Conservation (phyloP, 768 basidiomycete genomes). For the Gymnopilus junonius region DNA sequence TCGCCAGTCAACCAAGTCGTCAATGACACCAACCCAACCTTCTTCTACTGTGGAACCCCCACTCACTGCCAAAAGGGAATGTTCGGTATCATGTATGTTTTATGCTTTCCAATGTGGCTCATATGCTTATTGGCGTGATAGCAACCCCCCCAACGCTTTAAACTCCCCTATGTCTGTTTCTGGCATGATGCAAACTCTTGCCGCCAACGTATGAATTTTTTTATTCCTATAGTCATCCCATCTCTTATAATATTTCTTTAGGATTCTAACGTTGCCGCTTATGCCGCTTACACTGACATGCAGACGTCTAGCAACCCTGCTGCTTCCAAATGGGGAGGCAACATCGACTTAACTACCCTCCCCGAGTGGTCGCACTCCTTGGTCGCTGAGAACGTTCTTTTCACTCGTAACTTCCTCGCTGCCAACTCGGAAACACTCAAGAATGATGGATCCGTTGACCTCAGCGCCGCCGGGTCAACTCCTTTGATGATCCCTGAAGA, state of each 20-base stretch:
- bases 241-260: conserved; percentile 24
- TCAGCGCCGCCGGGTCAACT: conserved; percentile 43
- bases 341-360: conserved; percentile 59
- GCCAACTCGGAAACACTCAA: conserved; percentile 54
- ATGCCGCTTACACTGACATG: conserved; percentile 53
- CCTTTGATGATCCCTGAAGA: conserved; percentile 68
- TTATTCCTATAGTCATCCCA: neutral
- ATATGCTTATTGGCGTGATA: conserved; percentile 23
- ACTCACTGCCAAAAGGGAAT: conserved; percentile 82
- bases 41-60: conserved; percentile 75
- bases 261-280: conserved; percentile 61
- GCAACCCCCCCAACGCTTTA: conserved; percentile 61
- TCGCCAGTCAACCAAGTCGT: conserved; percentile 67
- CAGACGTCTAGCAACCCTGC: conserved; percentile 49
- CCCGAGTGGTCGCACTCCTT: conserved; percentile 56
- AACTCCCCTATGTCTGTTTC: conserved; percentile 51
- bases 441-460: conserved; percentile 54
- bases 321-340: conserved; percentile 64
- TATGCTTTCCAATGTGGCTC: neutral
- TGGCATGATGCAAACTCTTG: conserved; percentile 54
- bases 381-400: conserved; percentile 62
- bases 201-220: conserved; percentile 45
- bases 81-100: conserved; percentile 74
- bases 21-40: conserved; percentile 74
- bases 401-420: conserved; percentile 50